Evolutionary conservation across 805 yeast genomes (phyloP).

Genomic region (Saturnispora serradocipensis): DNA sequence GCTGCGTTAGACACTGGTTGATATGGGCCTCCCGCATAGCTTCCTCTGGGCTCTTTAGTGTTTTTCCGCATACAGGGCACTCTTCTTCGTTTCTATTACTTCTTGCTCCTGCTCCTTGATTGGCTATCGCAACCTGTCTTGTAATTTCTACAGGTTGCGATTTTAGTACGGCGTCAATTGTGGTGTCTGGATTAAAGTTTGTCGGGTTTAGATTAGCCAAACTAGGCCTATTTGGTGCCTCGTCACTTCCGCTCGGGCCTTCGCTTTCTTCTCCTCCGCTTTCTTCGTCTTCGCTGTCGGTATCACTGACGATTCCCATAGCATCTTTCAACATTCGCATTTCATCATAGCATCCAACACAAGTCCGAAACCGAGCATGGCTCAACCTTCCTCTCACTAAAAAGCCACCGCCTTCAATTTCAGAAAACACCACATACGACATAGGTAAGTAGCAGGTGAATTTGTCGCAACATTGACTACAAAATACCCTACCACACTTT

Average conservation of each 20-base stretch:
- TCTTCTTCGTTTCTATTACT: conserved; percentile 25
- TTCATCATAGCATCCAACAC: conserved; percentile 64
- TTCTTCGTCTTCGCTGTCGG: not conserved
- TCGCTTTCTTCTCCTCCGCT: not conserved
- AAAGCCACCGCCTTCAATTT: conserved; percentile 9
- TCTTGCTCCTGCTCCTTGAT: not conserved
- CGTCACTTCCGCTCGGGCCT: not conserved
- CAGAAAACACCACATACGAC: conserved; percentile 44
- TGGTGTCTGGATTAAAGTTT: not conserved
- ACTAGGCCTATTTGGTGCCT: not conserved
- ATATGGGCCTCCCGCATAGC: conserved; percentile 56
- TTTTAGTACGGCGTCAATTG: conserved; percentile 1
- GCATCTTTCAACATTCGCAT: conserved; percentile 41
- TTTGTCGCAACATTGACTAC: conserved; percentile 56
- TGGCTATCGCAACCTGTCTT: not conserved
- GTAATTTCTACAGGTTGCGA: conserved; percentile 13
- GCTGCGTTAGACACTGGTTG: conserved; percentile 50
- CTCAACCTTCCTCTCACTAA: conserved; percentile 25
- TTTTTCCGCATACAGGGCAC: conserved; percentile 37
- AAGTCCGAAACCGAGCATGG: conserved; percentile 58
- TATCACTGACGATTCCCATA: conserved; percentile 19
- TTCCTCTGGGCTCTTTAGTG: conserved; percentile 15
- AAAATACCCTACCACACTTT: conserved; percentile 69
- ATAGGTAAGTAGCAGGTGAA: conserved; percentile 47
- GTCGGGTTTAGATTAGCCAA: not conserved